Evolutionary conservation across 1,284 basidiomycete genomes (phyloP).

Genomic region (Mrakiaceae sp.): DNA sequence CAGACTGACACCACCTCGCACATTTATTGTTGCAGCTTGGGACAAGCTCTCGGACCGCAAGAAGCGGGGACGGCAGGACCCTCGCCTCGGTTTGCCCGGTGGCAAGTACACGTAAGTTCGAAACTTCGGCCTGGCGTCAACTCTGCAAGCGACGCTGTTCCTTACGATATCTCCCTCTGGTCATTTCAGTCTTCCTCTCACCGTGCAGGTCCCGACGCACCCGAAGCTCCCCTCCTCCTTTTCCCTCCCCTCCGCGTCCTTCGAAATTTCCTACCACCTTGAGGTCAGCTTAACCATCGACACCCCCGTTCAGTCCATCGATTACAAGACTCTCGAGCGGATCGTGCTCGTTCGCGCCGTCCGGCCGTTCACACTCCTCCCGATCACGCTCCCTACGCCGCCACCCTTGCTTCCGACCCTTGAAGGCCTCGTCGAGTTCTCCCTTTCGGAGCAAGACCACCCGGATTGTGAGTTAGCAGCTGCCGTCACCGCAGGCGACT

Average conservation of each 20-base stretch:
- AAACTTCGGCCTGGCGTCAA: too few species aligned
- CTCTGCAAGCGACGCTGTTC: too few species aligned
- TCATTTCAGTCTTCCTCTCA: constrained; percentile 25
- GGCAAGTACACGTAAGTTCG: constrained; percentile 25
- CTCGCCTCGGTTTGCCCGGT: constrained; percentile 24
- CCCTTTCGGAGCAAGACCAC: background rate
- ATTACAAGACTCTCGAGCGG: background rate
- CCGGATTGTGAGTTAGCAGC: background rate
- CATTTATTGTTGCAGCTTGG: constrained; percentile 18
- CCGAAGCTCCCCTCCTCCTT: constrained; percentile 28
- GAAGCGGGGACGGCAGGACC: constrained; percentile 20
- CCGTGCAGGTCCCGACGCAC: constrained; percentile 28
- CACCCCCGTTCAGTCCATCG: constrained; percentile 18
- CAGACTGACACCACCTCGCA: background rate
- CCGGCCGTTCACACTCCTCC: constrained; percentile 28
- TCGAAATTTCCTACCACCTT: constrained; percentile 29
- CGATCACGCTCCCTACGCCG: constrained; percentile 25
- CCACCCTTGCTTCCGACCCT: constrained; percentile 8
- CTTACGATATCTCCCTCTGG: too few species aligned
- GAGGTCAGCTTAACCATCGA: constrained; percentile 27
- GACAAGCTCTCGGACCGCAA: constrained; percentile 17
- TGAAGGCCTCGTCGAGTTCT: constrained; percentile 12
- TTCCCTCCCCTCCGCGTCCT: constrained; percentile 20
- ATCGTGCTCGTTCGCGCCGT: constrained; percentile 23
- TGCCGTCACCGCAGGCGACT: background rate